Evolutionary conservation across 2,329 filamentous ascomycete genomes (phyloP), one percentile per base, ranked within the genome.

Genomic region (Microdochium nivale): DNA sequence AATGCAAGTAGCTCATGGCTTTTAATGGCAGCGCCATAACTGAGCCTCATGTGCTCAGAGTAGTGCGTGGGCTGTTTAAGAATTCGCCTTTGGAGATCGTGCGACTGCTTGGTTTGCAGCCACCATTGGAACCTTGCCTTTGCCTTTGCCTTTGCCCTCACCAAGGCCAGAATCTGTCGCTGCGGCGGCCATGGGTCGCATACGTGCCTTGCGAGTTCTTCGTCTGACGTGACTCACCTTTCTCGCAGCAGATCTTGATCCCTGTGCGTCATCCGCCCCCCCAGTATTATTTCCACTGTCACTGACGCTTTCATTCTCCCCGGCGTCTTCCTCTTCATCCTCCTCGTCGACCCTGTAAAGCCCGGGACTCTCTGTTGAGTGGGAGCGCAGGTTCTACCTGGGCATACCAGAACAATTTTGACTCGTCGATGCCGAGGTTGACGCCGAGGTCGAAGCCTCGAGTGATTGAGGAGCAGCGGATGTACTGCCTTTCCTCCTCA

Each of bases 401-500:
- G 19, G 21, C 9, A 23, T 7, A 13, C 40, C 40, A 5, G 40
- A 19, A 24, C 13, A 19, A 23, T 13, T 21, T 19, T 44, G 40
- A 44, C 40, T 23, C 9, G n/a, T 21, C 2, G 40, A 44, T 23
- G 19, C 16, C 21, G 40, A 21, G 19, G 40, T 11, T 19, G 40
- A 44, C 19, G 19, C 16, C 21, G 40, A 21, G 19, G 40, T 11
- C 40, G 40, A 44, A 11, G 10, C 16, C 8, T 44, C 3, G 19
- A 44, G 40, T 3, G 30, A 24, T 7, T 30, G 24, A 9, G 46
- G 13, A 13, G 46, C 51, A 2, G 47, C 57, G 9, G 49, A 52
- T 7, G 59, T 59, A 49, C 65, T 70, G n/a, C 60, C 59, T 59
- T 76, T 78, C 44, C 76, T 65, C 53, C 75, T 67, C 46, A 79